Evolutionary conservation across 108 stramenopile genomes (phyloP), one percentile per base, ranked within the genome.

Genomic region (Pinguiococcus pyrenoidosus): DNA sequence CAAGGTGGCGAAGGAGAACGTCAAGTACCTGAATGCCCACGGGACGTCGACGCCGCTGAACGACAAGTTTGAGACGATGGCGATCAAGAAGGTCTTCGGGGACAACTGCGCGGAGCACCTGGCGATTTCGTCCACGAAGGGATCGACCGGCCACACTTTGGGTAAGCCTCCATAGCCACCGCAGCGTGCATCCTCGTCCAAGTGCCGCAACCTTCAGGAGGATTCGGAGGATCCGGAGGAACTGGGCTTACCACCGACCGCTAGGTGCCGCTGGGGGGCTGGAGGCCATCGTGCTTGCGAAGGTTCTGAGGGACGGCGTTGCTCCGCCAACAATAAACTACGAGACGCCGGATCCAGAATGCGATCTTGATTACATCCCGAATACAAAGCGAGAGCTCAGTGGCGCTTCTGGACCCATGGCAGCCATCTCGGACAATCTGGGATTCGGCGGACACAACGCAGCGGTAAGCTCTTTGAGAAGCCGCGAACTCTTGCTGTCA

Each of bases 381-480:
- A 86, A 86, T 49, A 60, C 49, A 29, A 83, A 81, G 71, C 66
- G 82, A 63, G 71, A 82, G 52, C 79, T 82, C 81, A 76, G 72
- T n/a, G n/a, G n/a, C n/a, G n/a, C n/a, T n/a, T n/a, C n/a, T n/a
- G n/a, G n/a, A n/a, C n/a, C 84, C 1, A 76, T 62, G 21, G 84
- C 67, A 2, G 90, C 87, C 2, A 87, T 96, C 81, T 86, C 84
- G 63, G 85, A 90, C 32, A 92, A 86, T 61, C 69, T 96, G 44
- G 93, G 93, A 4, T 96, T 96, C 60, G 93, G 93, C 26, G 93
- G 93, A 43, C 90, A 92, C 81, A 96, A 96, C 66, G 93, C 88
- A n/a, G 88, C 87, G n/a, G n/a, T n/a, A n/a, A n/a, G n/a, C n/a
- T n/a, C n/a, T n/a, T n/a, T n/a, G n/a, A n/a, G n/a, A n/a, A n/a